Percentiles rank a stretch among this genome's conserved stretches.
Evolutionary conservation across 1,284 basidiomycete genomes (phyloP).

Genomic region (Cerioporus squamosus): DNA sequence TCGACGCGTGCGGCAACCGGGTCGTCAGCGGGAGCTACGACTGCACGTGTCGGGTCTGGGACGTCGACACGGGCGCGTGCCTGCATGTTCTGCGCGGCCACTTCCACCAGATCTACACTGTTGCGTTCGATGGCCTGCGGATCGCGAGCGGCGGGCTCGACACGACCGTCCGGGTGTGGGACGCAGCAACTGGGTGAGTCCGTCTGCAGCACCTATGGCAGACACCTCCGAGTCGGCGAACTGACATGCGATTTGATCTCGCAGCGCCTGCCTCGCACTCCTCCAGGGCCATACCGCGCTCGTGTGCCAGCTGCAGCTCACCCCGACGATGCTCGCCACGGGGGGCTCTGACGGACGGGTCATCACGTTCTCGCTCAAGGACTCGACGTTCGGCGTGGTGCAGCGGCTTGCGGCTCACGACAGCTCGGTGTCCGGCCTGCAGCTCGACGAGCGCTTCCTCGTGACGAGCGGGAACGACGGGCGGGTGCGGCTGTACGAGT

Average conservation of each 20-base stretch:
- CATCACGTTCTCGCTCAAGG: slow-evolving; percentile 80
- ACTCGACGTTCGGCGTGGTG: slow-evolving; percentile 34
- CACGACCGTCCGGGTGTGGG: slow-evolving; percentile 91
- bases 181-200: slow-evolving; percentile 75
- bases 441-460: slow-evolving; percentile 84
- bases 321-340: slow-evolving; percentile 77
- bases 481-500: slow-evolving; percentile 86
- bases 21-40: slow-evolving; percentile 94
- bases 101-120: slow-evolving; percentile 90
- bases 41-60: slow-evolving; percentile 75
- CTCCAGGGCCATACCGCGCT: slow-evolving; percentile 94
- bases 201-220: neutral
- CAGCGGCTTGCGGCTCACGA: slow-evolving; percentile 83
- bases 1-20: slow-evolving; percentile 84
- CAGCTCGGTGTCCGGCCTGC: slow-evolving; percentile 89
- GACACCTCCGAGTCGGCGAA: neutral
- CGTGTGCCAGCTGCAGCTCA: slow-evolving; percentile 92
- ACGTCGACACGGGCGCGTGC: slow-evolving; percentile 80
- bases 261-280: slow-evolving; percentile 81
- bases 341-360: slow-evolving; percentile 95
- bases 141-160: slow-evolving; percentile 92
- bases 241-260: neutral
- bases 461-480: slow-evolving; percentile 92
- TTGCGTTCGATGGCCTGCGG: slow-evolving; percentile 88
- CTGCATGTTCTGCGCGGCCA: slow-evolving; percentile 89